Evolutionary conservation across 78 protist genomes (phyloP), one percentile per base, ranked within the genome.

Genomic region (Cavenderia fasciculata): DNA sequence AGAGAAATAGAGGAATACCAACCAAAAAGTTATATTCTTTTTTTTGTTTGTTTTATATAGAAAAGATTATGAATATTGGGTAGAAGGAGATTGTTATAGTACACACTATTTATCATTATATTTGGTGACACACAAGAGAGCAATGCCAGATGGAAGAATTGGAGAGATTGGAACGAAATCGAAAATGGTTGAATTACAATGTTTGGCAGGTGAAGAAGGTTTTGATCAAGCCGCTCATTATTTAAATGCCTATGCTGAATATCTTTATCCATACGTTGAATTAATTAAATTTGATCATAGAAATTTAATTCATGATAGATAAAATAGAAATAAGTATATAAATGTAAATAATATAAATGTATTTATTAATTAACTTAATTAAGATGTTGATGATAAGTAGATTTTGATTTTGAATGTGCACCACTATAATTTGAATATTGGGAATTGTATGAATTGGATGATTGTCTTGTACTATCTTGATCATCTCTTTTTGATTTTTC

Each of bases 131-230:
- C 90, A 68, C 57, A 62, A 29, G 43, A 82, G 78, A 56, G 46
- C 73, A 43, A 41, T 68, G 31, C 62, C 52, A 23, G 90, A 82
- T 68, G 90, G 90, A 33, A 49, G 56, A 43, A 49, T 49, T n/a
- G 90, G 78, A 5, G 90, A 68, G 12, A 2, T 27, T 18, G 21
- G 65, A 21, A 57, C 49, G 38, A 82, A 82, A 43, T 43, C 65
- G 6, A 69, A 52, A 44, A 82, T 82, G 90, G 78, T 82, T 0
- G 90, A 69, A 40, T 57, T 82, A 69, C 90, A 82, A 82, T 82
- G 90, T 82, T 33, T 82, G 57, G 65, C 90, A 44, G 90, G 90
- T 41, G 90, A 82, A 44, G 90, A 82, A 43, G 90, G 90, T 21
- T 82, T 82, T 68, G 49, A 41, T 12, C 66, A 74, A 41, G 90